Evolutionary conservation across 2,329 filamentous ascomycete species (phyloP), one percentile per base, ranked within the genome.

Genomic region (Aspergillus novoparasiticus): DNA sequence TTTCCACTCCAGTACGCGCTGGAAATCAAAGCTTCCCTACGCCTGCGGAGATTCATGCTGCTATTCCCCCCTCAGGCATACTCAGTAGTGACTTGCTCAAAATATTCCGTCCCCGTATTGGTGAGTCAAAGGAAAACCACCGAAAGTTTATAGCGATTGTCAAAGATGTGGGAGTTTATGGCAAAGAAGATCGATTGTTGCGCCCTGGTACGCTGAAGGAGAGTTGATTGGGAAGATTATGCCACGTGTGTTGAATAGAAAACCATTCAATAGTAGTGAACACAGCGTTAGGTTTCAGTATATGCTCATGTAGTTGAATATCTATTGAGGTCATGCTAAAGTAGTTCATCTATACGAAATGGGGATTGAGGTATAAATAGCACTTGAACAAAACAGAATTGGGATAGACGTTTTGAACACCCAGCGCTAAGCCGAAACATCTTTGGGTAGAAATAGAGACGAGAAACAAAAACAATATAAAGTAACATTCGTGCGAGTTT

Each of bases 51-150:
- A 79, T 84, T 34, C 77, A 81, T 65, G 79, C 80, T 14, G 77
- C 79, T 1, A 83, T 84, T 48, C 82, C 82, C 1, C 67, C 75
- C 6, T 74, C 75, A 10, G 82, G 82, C 16, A 83, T 83, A 39
- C 66, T 75, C 6, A 81, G 80, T 59, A 76, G 73, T 57, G 80
- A 82, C 58, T 68, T 84, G 14, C 72, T 83, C 41, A 79, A 73
- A 41, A 73, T 78, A 6, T 83, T 82, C 69, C 77, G 78, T 45
- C 73, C 75, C 53, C 77, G 79, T 28, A 76, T 81, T 58, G 79
- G 78, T 16, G 76, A 79, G 36, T 77, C 75, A 4, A 78, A 76
- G 61, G 77, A 79, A 32, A 80, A 80, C 50, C 77, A 80, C 61
- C 71, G 73, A 14, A 69, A 70, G 43, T 81, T 81, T 61, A 81